These are phyloP conservation scores for Knufia fluminis DNA, from an alignment of 2,329 filamentous ascomycete genomes.

Conservation along the genomic window DNA sequence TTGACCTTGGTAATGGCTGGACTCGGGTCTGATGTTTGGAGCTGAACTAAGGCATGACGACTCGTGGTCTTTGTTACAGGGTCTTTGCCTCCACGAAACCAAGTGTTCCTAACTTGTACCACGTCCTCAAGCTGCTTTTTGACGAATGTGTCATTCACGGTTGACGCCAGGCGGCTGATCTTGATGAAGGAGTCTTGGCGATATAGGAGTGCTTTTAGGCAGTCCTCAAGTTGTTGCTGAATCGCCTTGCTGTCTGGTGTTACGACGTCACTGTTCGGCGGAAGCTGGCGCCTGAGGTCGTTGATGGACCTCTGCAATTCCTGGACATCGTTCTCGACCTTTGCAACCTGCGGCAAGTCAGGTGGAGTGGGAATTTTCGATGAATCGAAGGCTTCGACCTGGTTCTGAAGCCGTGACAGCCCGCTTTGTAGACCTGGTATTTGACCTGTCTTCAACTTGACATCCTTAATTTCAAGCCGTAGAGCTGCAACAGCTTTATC, in stretches of 20 bases:
- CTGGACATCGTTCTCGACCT: no score
- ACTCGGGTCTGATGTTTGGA: neutral
- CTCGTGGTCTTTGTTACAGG: neutral
- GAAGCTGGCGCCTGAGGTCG: no score
- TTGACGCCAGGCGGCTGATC: neutral
- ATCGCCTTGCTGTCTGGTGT: neutral
- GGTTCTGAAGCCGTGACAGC: no score
- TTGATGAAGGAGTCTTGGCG: neutral
- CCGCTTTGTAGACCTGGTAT: no score
- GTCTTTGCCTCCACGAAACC: neutral
- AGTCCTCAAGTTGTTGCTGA: neutral
- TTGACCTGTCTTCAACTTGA: neutral
- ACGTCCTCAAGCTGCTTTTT: neutral
- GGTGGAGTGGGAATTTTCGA: no score
- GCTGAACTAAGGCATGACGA: neutral
- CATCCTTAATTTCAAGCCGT: neutral
- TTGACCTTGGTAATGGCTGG: neutral
- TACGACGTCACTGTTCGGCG: neutral
- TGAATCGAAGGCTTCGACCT: no score
- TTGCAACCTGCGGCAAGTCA: no score
- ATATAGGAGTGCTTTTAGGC: neutral
- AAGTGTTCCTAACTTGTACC: neutral
- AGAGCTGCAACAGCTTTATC: no score
- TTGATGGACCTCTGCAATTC: no score
- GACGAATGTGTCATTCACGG: neutral